Evolutionary conservation across 1,139 yeast species (phyloP), one percentile per base, ranked within the genome.

Genomic region (Magnusiomyces paraingens): DNA sequence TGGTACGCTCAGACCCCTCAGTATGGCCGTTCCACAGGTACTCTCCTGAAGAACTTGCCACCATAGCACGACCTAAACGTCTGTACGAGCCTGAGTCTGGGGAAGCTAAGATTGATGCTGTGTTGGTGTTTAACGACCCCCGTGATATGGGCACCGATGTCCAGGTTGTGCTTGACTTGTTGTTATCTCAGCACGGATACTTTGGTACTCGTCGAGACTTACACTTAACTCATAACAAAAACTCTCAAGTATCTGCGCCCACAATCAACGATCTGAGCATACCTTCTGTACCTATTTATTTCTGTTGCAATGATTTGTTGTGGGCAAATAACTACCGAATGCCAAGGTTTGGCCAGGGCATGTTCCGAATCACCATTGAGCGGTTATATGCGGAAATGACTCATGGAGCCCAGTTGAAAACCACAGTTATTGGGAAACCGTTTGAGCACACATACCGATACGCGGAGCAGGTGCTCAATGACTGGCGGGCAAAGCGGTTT

Each of bases 261-360:
- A 20, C 36, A 8, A 50, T 53, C 35, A 12, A 51, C 50, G 20
- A 54, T 14, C 48, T 59, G 50, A 43, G 57, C 52, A 21, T 69
- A 68, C 96, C 96, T 2, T 67, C 84, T 0, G 73, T 89, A 0
- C 96, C 96, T 0, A 84, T 91, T 35, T 80, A 83, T 58, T 91
- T 90, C 70, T 86, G 95, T 55, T 89, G 90, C 68, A 83, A 86
- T 64, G 99, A 93, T 69, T 81, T 90, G 65, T 67, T 87, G 49
- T 93, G 97, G 96, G 90, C 96, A 10, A 89, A 88, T 65, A 91
- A 86, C 65, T 91, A 85, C 68, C 70, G 70, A 11, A 70, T 84
- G 56, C 90, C 96, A 15, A 76, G 99, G 56, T 87, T 88, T 64
- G 98, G 98, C 3, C 96, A 90, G 71, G 98, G 98, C 26, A 95